Evolutionary conservation across 225 moss, liverwort and hornwort species (phyloP).

Genomic region (Physcomitrium patens): DNA sequence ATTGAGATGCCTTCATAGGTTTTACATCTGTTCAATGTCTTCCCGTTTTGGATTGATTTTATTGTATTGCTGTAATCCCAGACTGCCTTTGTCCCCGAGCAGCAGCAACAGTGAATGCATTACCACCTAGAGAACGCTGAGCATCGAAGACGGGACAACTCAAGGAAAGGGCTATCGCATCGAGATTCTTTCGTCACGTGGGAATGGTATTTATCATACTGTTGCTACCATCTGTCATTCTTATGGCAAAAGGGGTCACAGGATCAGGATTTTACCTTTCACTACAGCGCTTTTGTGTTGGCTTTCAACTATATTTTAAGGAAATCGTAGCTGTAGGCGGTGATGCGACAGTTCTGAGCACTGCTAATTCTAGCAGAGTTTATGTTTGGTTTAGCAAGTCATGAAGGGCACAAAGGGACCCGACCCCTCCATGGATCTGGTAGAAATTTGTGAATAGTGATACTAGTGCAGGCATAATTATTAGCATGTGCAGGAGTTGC

Average conservation of each 20-base stretch:
- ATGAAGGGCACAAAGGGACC: conserved; percentile 15
- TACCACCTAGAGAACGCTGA: conserved; percentile 25
- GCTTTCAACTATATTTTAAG: conserved; percentile 45
- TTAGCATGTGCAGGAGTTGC: conserved; percentile 36
- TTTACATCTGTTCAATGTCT: no score
- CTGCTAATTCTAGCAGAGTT: conserved; percentile 34
- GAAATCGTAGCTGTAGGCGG: conserved; percentile 38
- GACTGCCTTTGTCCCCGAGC: conserved; percentile 54
- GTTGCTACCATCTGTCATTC: conserved; percentile 33
- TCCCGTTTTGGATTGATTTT: conserved; percentile 2
- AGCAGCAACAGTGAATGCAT: conserved; percentile 61
- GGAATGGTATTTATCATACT: conserved; percentile 33
- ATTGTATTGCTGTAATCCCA: conserved; percentile 20
- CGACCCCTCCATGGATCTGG: conserved; percentile 28
- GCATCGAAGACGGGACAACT: conserved; percentile 29
- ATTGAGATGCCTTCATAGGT: not conserved
- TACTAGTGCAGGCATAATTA: conserved; percentile 37
- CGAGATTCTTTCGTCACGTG: conserved; percentile 25
- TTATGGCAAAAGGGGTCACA: conserved; percentile 26
- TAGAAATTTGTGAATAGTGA: conserved; percentile 52
- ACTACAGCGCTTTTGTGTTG: conserved; percentile 34
- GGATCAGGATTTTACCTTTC: conserved; percentile 37
- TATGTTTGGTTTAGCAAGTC: conserved; percentile 39
- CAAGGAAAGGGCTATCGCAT: conserved; percentile 34
- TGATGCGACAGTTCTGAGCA: conserved; percentile 27